Evolutionary conservation across 768 basidiomycete genomes (phyloP), one percentile per base, ranked within the genome.

Genomic region (Ramaria sp.): DNA sequence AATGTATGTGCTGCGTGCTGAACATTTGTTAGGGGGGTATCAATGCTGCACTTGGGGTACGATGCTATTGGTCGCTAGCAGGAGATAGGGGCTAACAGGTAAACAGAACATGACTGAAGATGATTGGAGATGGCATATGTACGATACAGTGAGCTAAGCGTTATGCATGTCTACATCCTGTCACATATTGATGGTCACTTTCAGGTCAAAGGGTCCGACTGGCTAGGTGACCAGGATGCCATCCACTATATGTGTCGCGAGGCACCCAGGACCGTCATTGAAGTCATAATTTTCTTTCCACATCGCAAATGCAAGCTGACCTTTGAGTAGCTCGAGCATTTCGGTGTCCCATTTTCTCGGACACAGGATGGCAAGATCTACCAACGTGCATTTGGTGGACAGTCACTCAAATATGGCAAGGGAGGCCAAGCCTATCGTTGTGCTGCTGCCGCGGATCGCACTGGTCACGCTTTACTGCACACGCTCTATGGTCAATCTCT

Each of bases 231-330:
- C 75, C 93, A 94, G 73, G 96, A 99, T 67, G 96, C 96, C 50
- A 98, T 99, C 64, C 96, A 98, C 68, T 99, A 98, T 75, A 99
- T 99, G 96, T 96, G 92, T 71, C 79, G 92, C 38, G 96, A 99
- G 71, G 96, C 96, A 42, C 95, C 94, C 53, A 78, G 84, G 69
- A 87, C 89, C 34, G 94, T 97, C 61, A 83, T 94, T 51, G 94
- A 97, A 80, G 93, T 88, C 55, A 34, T 74, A 59, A 22, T 22
- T 11, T n/a, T 43, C n/a, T 43, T n/a, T 22, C 42, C 3, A n/a
- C n/a, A 33, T 11, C 13, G 1, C 31, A 19, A 10, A 17, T 22
- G 38, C 45, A 49, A n/a, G 12, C 41, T 43, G n/a, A 43, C 42
- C 33, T 52, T 50, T 51, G 30, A 58, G 51, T 66, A 99, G 93